phyloP scores from a whole-genome alignment of 805 yeast genomes.

The Helenozyma rhizophorensis region DNA sequence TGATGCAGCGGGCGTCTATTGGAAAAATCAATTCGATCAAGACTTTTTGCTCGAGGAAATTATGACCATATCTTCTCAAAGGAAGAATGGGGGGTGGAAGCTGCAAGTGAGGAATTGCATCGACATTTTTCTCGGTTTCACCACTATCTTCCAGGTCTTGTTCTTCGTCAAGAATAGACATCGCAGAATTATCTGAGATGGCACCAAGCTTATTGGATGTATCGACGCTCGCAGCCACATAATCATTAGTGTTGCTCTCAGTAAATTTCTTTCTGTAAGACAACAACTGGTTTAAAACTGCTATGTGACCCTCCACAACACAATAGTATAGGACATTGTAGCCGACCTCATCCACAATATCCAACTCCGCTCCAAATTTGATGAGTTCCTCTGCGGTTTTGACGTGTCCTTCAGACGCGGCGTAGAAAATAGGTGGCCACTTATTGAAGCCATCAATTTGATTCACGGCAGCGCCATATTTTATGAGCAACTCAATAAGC shows the following conservation, averaged over 20 bases:
- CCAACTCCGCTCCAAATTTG: conserved; percentile 65
- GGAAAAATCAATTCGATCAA: conserved; percentile 74
- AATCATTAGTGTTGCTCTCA: not conserved
- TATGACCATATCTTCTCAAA: conserved; percentile 90
- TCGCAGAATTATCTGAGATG: conserved; percentile 6
- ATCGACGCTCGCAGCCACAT: no score
- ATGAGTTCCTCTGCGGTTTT: conserved; percentile 67
- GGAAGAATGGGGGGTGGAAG: conserved; percentile 97
- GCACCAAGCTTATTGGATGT: not conserved
- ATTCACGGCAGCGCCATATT: conserved; percentile 72
- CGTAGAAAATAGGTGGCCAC: conserved; percentile 93
- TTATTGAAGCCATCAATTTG: conserved; percentile 78
- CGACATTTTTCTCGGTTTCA: conserved; percentile 40
- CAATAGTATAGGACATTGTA: conserved; percentile 82
- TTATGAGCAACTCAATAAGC: conserved; percentile 62
- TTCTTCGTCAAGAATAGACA: conserved; percentile 25
- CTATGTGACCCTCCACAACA: conserved; percentile 89
- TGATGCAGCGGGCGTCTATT: conserved; percentile 42
- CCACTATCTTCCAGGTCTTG: conserved; percentile 39
- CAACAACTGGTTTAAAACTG: conserved; percentile 68
- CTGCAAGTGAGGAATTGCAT: conserved; percentile 82
- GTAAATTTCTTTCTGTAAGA: conserved; percentile 26
- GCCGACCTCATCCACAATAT: conserved; percentile 72
- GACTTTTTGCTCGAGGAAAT: conserved; percentile 85
- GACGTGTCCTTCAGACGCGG: conserved; percentile 80